Conservation (phyloP, 139 green algal species). For the Nannochloris sp. region DNA sequence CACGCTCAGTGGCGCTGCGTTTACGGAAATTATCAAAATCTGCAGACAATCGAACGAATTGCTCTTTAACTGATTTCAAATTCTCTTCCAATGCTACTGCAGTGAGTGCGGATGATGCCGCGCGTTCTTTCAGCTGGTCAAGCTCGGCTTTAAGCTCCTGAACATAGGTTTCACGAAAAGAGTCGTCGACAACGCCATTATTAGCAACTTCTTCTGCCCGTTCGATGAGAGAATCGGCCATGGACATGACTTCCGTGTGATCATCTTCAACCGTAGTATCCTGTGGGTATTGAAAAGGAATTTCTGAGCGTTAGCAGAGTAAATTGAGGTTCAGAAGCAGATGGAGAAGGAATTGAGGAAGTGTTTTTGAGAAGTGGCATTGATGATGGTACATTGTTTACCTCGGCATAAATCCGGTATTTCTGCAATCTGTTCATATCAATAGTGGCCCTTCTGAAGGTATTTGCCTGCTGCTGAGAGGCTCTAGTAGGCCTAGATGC, state of each 20-base stretch:
- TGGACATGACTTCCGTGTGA: constrained; percentile 12
- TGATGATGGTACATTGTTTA: no score
- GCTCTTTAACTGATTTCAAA: constrained; percentile 48
- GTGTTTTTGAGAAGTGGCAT: no score
- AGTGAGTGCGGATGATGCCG: constrained; percentile 4
- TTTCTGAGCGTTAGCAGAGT: no score
- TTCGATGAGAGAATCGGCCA: constrained; percentile 26
- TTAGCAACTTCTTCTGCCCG: constrained; percentile 18
- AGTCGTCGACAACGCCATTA: constrained; percentile 14
- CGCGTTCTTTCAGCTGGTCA: constrained; percentile 7
- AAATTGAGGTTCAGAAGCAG: no score
- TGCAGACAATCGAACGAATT: constrained; percentile 83
- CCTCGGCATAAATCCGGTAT: no score
- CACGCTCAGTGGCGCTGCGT: constrained; percentile 72
- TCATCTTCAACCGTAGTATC: constrained; percentile 4
- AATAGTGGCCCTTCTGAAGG: no score
- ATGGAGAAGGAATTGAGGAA: no score
- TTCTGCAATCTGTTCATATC: no score
- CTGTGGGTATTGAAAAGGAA: no score
- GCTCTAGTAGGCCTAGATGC: no score
- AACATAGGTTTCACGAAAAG: constrained; percentile 18
- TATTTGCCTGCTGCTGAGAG: no score
- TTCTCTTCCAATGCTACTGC: constrained; percentile 9
- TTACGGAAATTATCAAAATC: constrained; percentile 99
- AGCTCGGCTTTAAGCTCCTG: constrained; percentile 27